phyloP scores from a whole-genome alignment of 768 basidiomycete species.

The Tulasnella calospora region DNA sequence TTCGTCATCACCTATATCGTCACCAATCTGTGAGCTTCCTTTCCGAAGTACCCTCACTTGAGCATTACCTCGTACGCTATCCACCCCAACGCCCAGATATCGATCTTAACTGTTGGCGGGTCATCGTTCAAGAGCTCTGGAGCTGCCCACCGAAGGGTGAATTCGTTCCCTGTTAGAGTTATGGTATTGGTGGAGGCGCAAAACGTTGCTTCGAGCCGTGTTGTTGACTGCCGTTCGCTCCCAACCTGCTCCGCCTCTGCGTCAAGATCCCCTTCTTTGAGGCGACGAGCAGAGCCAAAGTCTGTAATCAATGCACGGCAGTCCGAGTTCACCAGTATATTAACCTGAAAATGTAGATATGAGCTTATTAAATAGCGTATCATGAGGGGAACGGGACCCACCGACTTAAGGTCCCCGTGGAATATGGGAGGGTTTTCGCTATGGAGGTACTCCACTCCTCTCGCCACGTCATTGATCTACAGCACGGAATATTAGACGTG shows the following conservation, averaged over 20 bases:
- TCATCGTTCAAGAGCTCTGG: background rate
- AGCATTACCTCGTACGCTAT: background rate
- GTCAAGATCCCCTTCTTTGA: too few relatives aligned
- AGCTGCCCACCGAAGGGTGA: background rate
- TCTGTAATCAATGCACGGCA: background rate
- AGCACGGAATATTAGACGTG: background rate
- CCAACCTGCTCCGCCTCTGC: background rate
- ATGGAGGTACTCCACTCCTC: background rate
- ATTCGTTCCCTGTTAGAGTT: background rate
- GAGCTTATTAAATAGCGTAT: background rate
- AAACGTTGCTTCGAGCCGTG: background rate
- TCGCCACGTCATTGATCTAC: background rate
- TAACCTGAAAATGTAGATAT: background rate
- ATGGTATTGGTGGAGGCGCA: background rate
- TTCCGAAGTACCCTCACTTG: background rate
- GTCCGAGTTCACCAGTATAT: background rate
- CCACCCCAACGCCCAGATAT: background rate
- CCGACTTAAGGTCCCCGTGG: background rate
- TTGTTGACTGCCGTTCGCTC: background rate
- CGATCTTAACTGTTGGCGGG: background rate
- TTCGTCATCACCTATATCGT: background rate
- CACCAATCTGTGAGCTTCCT: too few relatives aligned
- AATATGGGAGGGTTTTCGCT: background rate
- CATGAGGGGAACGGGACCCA: background rate
- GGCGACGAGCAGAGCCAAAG: conserved; percentile 6